phyloP scores from a whole-genome alignment of 2,329 filamentous ascomycete species.

The Hypoxylon sp. region DNA sequence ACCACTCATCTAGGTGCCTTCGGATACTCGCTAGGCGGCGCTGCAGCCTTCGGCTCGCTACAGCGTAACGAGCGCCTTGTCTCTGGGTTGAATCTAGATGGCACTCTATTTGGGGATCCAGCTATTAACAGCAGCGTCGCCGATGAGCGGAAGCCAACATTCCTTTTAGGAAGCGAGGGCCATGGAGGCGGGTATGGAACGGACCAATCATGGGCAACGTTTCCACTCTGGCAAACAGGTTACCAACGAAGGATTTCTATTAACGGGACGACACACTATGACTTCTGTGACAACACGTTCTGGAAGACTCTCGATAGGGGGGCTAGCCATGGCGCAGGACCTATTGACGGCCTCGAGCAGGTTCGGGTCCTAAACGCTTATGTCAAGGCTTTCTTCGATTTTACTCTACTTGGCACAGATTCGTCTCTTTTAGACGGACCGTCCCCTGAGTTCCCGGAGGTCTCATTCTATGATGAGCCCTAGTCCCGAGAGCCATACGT shows the following conservation, averaged over 20 bases:
- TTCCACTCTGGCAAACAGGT: slow-evolving; percentile 43
- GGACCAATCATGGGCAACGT: slow-evolving; percentile 43
- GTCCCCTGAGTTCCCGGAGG: slow-evolving; percentile 31
- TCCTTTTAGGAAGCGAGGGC: slow-evolving; percentile 43
- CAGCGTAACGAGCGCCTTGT: slow-evolving; percentile 29
- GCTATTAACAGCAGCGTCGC: slow-evolving; percentile 31
- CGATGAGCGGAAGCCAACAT: slow-evolving; percentile 44
- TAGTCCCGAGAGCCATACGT: not conserved
- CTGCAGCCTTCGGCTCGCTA: slow-evolving; percentile 42
- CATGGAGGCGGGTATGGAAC: slow-evolving; percentile 32
- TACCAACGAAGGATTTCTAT: slow-evolving; percentile 43
- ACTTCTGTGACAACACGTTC: slow-evolving; percentile 49
- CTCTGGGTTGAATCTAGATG: slow-evolving; percentile 49
- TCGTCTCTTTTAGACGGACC: slow-evolving; percentile 38
- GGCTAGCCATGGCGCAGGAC: slow-evolving; percentile 5
- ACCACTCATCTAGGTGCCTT: slow-evolving; percentile 42
- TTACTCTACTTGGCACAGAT: slow-evolving; percentile 32
- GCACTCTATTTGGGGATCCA: slow-evolving; percentile 33
- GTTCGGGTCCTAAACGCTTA: slow-evolving; percentile 32
- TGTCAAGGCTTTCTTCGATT: slow-evolving; percentile 42
- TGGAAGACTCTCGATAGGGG: slow-evolving; percentile 40
- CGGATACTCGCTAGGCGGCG: slow-evolving; percentile 48
- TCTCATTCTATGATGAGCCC: slow-evolving; percentile 10
- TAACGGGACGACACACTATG: slow-evolving; percentile 43
- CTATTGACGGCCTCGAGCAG: slow-evolving; percentile 17